Conservation (phyloP, 2,329 filamentous ascomycete genomes). For the Ascochyta koolunga region DNA sequence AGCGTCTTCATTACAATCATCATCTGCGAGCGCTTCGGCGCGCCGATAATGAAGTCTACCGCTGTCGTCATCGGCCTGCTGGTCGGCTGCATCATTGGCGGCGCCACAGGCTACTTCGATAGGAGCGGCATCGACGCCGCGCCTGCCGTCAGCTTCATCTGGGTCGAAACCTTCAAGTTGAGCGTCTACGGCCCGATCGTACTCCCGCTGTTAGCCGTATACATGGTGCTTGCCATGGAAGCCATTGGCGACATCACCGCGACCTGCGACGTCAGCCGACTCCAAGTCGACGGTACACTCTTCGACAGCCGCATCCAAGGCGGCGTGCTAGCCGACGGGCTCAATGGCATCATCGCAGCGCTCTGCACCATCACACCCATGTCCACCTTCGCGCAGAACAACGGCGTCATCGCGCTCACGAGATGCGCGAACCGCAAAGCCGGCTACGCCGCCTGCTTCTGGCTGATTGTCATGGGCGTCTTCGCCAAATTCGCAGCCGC, state of each 20-base stretch:
- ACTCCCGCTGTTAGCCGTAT: constrained; percentile 67
- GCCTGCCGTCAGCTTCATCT: constrained; percentile 75
- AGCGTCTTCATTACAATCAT: constrained; percentile 81
- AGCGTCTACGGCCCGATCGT: constrained; percentile 75
- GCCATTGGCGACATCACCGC: constrained; percentile 82
- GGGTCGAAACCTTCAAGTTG: constrained; percentile 78
- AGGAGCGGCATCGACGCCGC: constrained; percentile 72
- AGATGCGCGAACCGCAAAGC: constrained; percentile 81
- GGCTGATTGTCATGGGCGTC: constrained; percentile 79
- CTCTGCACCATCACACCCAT: constrained; percentile 82
- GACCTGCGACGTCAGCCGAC: constrained; percentile 78
- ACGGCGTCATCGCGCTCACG: constrained; percentile 82
- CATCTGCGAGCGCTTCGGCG: constrained; percentile 78
- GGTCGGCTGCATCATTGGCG: constrained; percentile 79
- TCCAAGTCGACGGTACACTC: constrained; percentile 72
- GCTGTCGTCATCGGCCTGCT: constrained; percentile 77
- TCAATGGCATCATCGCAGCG: constrained; percentile 76
- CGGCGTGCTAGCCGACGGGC: constrained; percentile 76
- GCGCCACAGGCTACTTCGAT: constrained; percentile 79
- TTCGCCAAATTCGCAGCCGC: constrained; percentile 84
- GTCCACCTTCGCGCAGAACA: constrained; percentile 83
- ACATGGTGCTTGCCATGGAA: constrained; percentile 76
- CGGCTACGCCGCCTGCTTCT: constrained; percentile 77
- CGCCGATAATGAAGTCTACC: constrained; percentile 83
- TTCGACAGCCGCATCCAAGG: constrained; percentile 82